These are phyloP conservation scores for Fusarium sp. DNA, from an alignment of 2,329 filamentous ascomycete genomes.

Conservation along the genomic window DNA sequence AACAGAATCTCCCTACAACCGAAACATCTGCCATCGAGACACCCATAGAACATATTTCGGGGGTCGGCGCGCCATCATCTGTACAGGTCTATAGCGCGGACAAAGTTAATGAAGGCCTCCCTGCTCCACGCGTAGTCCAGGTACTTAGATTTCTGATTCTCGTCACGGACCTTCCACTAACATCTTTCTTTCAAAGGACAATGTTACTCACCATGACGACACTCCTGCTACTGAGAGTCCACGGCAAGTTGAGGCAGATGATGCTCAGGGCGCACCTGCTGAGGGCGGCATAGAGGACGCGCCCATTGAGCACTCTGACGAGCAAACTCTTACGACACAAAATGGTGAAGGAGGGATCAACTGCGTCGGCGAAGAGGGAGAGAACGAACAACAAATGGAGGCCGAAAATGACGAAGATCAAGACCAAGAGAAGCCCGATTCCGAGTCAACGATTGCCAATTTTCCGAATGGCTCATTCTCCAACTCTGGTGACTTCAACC, in stretches of 20 bases:
- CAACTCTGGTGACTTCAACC: constrained; percentile 73
- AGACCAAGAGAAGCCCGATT: constrained; percentile 46
- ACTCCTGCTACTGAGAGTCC: background rate
- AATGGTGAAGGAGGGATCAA: constrained; percentile 35
- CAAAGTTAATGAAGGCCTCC: constrained; percentile 5
- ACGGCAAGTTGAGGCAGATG: constrained; percentile 20
- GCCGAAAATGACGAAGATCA: constrained; percentile 45
- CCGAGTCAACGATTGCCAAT: constrained; percentile 54
- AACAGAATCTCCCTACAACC: constrained; percentile 44
- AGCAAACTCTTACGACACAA: constrained; percentile 30
- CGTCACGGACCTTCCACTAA: background rate
- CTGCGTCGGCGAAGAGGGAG: constrained; percentile 39
- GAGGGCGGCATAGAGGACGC: constrained; percentile 28
- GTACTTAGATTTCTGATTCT: constrained; percentile 9
- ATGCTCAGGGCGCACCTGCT: constrained; percentile 15
- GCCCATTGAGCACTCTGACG: constrained; percentile 29
- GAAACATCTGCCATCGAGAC: constrained; percentile 32
- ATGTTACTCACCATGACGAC: constrained; percentile 4
- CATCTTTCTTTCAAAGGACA: background rate
- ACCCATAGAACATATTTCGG: constrained; percentile 23
- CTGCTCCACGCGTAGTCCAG: constrained; percentile 22
- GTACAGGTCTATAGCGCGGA: constrained; percentile 8
- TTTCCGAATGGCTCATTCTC: constrained; percentile 69
- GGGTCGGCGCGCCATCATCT: constrained; percentile 2
- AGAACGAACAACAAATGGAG: constrained; percentile 37